phyloP scores from a whole-genome alignment of 345 rosid genomes.

The Salix suchowensis region DNA sequence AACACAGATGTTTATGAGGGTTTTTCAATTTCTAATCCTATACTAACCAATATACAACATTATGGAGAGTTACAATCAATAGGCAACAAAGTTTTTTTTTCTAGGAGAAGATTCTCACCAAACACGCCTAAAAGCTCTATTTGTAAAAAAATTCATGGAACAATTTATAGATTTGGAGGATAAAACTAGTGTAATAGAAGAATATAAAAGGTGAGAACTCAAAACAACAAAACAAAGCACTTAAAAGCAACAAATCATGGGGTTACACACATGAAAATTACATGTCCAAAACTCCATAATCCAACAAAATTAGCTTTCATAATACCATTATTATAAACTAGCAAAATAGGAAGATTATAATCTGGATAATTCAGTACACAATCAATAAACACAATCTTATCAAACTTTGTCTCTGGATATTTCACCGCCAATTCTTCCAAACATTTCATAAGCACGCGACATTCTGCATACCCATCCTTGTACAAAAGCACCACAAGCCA shows the following conservation, averaged over 20 bases:
- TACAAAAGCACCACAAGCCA: constrained; percentile 93
- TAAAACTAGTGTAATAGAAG: no score
- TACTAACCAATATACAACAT: background rate
- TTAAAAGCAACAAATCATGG: background rate
- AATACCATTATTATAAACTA: constrained; percentile 81
- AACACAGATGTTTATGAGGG: no score
- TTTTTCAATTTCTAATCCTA: background rate
- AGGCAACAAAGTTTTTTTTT: background rate
- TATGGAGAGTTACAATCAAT: background rate
- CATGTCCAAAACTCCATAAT: constrained; percentile 68
- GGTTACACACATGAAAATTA: constrained; percentile 1
- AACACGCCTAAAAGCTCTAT: background rate
- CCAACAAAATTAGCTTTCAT: constrained; percentile 89
- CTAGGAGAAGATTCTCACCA: background rate
- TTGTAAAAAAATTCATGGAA: no score
- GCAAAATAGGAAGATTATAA: constrained; percentile 72
- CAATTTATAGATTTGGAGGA: no score
- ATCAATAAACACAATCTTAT: constrained; percentile 86
- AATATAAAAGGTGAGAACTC: no score
- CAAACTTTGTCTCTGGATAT: constrained; percentile 92
- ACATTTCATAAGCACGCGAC: constrained; percentile 68
- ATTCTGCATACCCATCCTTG: constrained; percentile 90
- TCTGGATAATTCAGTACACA: constrained; percentile 95
- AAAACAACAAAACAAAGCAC: background rate
- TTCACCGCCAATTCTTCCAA: constrained; percentile 73